Percentiles rank a stretch among this genome's conserved stretches.
phyloP scores from a whole-genome alignment of 2,329 filamentous ascomycete genomes.

The Calonectria henricotiae region DNA sequence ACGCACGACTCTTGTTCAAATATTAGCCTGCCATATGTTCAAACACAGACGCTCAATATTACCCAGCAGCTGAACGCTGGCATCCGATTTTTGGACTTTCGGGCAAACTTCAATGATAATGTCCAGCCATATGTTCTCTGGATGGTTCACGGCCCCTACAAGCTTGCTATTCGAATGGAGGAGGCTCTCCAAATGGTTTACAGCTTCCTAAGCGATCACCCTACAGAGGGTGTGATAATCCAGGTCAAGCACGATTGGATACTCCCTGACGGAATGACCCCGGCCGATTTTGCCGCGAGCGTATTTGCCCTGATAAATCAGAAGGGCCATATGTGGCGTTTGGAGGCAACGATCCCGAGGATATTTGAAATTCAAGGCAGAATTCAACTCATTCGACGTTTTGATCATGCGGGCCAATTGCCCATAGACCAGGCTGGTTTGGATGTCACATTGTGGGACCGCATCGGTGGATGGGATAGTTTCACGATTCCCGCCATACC shows the following conservation, averaged over 20 bases:
- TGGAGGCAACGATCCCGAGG: background rate
- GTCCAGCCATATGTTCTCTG: background rate
- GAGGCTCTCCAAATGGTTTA: conserved; percentile 6
- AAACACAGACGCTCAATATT: conserved; percentile 2
- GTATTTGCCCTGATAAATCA: background rate
- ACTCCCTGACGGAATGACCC: background rate
- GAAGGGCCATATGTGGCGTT: background rate
- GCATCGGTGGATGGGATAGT: background rate
- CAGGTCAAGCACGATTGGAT: background rate
- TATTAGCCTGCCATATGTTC: background rate
- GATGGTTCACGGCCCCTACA: background rate
- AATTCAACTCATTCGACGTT: background rate
- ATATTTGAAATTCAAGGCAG: background rate
- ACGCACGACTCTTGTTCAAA: background rate
- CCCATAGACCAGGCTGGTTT: background rate
- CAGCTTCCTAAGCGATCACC: background rate
- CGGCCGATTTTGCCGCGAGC: background rate
- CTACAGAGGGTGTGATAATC: background rate
- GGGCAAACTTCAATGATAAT: background rate
- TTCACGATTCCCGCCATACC: background rate
- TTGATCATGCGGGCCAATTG: background rate
- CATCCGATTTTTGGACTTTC: background rate
- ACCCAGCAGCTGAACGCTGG: background rate
- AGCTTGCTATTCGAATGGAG: background rate
- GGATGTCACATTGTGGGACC: background rate